Evolutionary conservation across 805 yeast species (phyloP).

Genomic region (Naumovozyma castellii): DNA sequence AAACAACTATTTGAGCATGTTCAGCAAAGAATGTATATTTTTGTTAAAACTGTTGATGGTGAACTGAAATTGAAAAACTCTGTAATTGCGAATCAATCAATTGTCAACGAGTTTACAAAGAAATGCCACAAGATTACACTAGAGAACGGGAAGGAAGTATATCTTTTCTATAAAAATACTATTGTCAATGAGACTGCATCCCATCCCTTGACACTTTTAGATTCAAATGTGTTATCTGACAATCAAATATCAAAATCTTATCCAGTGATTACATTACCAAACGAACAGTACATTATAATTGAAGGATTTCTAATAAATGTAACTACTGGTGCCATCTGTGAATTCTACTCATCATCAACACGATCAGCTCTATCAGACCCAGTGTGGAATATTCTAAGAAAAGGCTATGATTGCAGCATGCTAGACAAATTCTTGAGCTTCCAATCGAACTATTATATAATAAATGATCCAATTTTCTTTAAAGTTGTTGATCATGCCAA

Average conservation of each 20-base stretch:
- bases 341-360: neutral
- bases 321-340: neutral
- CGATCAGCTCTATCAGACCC: neutral
- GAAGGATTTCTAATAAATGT: neutral
- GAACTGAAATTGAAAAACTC: neutral
- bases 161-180: too few species aligned
- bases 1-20: neutral
- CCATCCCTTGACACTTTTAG: too few species aligned
- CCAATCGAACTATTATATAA: neutral
- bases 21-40: neutral
- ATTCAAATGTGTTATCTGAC: too few species aligned
- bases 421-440: neutral
- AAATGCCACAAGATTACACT: neutral
- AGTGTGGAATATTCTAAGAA: neutral
- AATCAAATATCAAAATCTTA: too few species aligned
- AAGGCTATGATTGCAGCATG: neutral
- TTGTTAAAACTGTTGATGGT: neutral
- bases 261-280: too few species aligned
- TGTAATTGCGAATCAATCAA: neutral
- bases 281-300: neutral
- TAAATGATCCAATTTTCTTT: neutral
- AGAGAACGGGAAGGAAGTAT: neutral
- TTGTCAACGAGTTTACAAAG: neutral
- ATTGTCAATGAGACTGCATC: too few species aligned
- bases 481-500: neutral